Base-by-base conservation (phyloP, 345 rosid genomes). In the Citrus cavaleriei region DNA sequence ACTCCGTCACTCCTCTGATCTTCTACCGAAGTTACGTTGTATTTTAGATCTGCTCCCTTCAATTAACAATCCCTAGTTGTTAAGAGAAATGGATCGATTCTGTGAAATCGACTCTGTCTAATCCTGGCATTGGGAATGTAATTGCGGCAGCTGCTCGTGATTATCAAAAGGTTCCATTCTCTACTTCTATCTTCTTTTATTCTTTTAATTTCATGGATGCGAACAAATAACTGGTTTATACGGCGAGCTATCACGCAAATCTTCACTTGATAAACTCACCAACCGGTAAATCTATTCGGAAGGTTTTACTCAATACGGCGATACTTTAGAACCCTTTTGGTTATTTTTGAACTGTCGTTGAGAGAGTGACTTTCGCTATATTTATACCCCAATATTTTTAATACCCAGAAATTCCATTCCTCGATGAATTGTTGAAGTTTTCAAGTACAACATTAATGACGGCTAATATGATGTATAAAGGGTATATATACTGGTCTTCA, bases 111-210 rank as follows among this genome's bases (percentile, higher is more conserved):
- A 92, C 98, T 25, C 81, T 96, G 42, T 87, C 97, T 7, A 96
- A 91, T n/a, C 83, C 80, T 96, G 72, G 97, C 96, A 6, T 95
- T 51, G 99, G 98, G 46, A 93, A 93, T 86, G 98, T 96, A 66
- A 82, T 92, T 86, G 99, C 97, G 3, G 99, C 98, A n/a, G 99
- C 98, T 65, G 99, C 99, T 68, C 96, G 97, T 63, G 93, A 95
- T 83, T 95, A 92, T 75, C 87, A 91, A 73, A 92, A 95, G 98
- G 99, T 90, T 25, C 30, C 34, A 0, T 42, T 4, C 25, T 70
- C 60, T 16, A 6, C 24, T 7, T 21, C 5, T 13, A 6, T 4
- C 62, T 71, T 34, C 25, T 32, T 77, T 14, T 8, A n/a, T 40
- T 13, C 19, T 62, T 25, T 57, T 55, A 1, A 27, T 25, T 60